phyloP scores from a whole-genome alignment of 2,329 filamentous ascomycete species.

The Endoconidiophora laricicola region DNA sequence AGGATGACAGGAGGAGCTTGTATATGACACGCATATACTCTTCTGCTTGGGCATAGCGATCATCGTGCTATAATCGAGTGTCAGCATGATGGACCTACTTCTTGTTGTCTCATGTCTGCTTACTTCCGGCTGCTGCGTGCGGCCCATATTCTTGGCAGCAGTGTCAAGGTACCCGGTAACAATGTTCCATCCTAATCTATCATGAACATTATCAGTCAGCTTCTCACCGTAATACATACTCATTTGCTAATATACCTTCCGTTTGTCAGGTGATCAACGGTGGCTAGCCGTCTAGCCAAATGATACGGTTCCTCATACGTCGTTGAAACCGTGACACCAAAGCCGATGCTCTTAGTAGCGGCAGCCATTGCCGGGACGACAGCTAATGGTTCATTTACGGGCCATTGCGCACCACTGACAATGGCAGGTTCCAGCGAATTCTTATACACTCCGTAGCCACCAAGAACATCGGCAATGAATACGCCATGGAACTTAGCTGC shows the following conservation, averaged over 20 bases:
- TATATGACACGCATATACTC: constrained; percentile 49
- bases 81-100: constrained; percentile 17
- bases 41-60: constrained; percentile 45
- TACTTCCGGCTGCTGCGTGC: constrained; percentile 35
- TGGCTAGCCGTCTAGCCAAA: constrained; percentile 46
- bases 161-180: constrained; percentile 54
- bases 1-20: constrained; percentile 51
- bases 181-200: constrained; percentile 23
- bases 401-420: constrained; percentile 37
- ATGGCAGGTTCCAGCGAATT: constrained; percentile 43
- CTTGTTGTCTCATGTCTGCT: constrained; percentile 38
- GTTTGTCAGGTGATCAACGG: constrained; percentile 49
- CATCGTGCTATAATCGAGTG: constrained; percentile 32
- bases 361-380: constrained; percentile 54
- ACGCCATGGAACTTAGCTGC: constrained; percentile 47
- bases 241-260: constrained; percentile 29
- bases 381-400: constrained; percentile 50
- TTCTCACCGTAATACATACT: background rate
- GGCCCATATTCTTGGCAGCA: constrained; percentile 46
- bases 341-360: constrained; percentile 48
- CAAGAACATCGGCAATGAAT: constrained; percentile 51
- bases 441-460: constrained; percentile 47
- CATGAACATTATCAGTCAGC: constrained; percentile 7
- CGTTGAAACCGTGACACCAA: constrained; percentile 53
- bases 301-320: constrained; percentile 59